Percentiles rank a stretch among this genome's conserved stretches.
Conservation (phyloP, 2,329 filamentous ascomycete genomes). For the Ceratocystiopsis brevicomis region DNA sequence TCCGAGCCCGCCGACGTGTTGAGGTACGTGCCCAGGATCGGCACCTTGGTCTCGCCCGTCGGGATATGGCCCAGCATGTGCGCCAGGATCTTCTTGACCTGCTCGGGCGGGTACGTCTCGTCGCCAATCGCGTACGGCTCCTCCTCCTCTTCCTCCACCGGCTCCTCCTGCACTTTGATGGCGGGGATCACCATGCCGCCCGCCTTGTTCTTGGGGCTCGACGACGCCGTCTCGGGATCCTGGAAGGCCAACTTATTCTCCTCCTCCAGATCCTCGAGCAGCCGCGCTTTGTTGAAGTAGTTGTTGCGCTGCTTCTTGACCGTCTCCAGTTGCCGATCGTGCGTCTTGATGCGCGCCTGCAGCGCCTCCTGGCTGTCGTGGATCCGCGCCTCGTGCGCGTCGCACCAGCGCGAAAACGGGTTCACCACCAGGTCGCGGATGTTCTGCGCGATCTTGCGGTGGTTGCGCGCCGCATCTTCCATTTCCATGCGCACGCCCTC, state of each 20-base stretch:
- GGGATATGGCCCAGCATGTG: constrained; percentile 79
- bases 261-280: constrained; percentile 91
- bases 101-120: constrained; percentile 63
- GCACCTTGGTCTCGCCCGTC: constrained; percentile 80
- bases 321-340: constrained; percentile 75
- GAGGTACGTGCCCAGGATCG: constrained; percentile 83
- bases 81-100: constrained; percentile 74
- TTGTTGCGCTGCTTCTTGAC: constrained; percentile 87
- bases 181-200: constrained; percentile 35
- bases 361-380: constrained; percentile 92
- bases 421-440: constrained; percentile 90
- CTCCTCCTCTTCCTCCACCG: constrained; percentile 46
- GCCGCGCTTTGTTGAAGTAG: constrained; percentile 97
- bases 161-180: constrained; percentile 66
- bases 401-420: constrained; percentile 90
- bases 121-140: constrained; percentile 83
- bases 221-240: constrained; percentile 39
- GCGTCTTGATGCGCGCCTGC: constrained; percentile 73
- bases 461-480: constrained; percentile 73
- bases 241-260: constrained; percentile 98
- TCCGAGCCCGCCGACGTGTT: constrained; percentile 85
- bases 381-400: constrained; percentile 77
- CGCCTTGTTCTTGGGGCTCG: constrained; percentile 40
- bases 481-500: constrained; percentile 86
- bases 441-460: constrained; percentile 89